phyloP scores from a whole-genome alignment of 805 yeast species.

The Metschnikowia noctiluminum region DNA sequence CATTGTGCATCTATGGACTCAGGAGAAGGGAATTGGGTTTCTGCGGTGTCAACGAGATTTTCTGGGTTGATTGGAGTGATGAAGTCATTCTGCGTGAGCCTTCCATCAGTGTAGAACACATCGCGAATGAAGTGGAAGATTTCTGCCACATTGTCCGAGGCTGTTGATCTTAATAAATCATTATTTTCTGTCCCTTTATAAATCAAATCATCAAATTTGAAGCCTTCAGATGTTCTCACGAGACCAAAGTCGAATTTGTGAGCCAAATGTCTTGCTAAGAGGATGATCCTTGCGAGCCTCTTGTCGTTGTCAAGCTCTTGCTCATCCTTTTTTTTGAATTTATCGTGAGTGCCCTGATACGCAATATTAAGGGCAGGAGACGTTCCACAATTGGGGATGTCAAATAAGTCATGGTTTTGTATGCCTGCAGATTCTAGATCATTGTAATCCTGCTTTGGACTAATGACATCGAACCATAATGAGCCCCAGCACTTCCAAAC shows the following conservation, averaged over 20 bases:
- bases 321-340: constrained; percentile 19
- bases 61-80: constrained; percentile 33
- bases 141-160: constrained; percentile 18
- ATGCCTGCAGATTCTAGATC: constrained; percentile 55
- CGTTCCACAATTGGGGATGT: constrained; percentile 63
- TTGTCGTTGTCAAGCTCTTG: constrained; percentile 45
- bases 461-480: constrained; percentile 67
- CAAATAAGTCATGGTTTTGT: constrained; percentile 50
- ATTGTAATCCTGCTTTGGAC: constrained; percentile 50
- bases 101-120: constrained; percentile 37
- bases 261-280: constrained; percentile 50
- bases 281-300: constrained; percentile 48
- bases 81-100: constrained; percentile 41
- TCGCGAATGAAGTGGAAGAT: constrained; percentile 29
- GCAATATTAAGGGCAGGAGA: constrained; percentile 26
- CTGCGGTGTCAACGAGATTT: constrained; percentile 23
- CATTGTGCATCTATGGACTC: constrained; percentile 27
- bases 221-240: constrained; percentile 43
- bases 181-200: constrained; percentile 26
- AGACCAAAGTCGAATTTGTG: constrained; percentile 54
- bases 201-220: constrained; percentile 37
- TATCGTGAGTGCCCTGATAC: constrained; percentile 27
- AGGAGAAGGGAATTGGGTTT: constrained; percentile 11
- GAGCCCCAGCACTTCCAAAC: constrained; percentile 87
- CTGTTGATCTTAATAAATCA: constrained; percentile 18